Conservation (phyloP, 2,329 filamentous ascomycete species). For the Aphanocladium album region DNA sequence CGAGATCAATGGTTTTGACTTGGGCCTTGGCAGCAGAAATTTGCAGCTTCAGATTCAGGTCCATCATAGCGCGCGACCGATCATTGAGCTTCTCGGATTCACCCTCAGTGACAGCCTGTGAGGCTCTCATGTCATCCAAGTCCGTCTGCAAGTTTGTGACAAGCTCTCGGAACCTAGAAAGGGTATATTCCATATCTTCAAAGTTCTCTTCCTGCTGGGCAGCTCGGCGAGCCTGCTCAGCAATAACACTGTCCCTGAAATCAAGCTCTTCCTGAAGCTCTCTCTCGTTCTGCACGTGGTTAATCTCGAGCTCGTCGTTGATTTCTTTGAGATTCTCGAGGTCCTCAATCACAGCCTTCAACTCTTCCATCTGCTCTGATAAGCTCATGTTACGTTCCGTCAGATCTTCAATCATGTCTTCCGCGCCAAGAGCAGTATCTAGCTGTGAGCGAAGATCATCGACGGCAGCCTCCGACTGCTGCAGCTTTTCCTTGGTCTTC, state of each 20-base stretch:
- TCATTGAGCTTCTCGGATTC: slow-evolving; percentile 87
- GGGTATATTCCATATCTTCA: slow-evolving; percentile 84
- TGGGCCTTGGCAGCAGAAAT: slow-evolving; percentile 86
- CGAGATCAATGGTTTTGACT: slow-evolving; percentile 88
- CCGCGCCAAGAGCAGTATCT: slow-evolving; percentile 79
- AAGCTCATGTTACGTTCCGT: slow-evolving; percentile 82
- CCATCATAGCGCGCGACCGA: slow-evolving; percentile 90
- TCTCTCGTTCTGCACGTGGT: slow-evolving; percentile 88
- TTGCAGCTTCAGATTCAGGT: slow-evolving; percentile 91
- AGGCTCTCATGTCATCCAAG: slow-evolving; percentile 86
- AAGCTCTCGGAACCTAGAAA: slow-evolving; percentile 82
- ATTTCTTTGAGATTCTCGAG: slow-evolving; percentile 86
- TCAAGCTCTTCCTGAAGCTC: slow-evolving; percentile 93
- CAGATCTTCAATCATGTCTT: slow-evolving; percentile 91
- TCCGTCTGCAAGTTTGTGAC: slow-evolving; percentile 81
- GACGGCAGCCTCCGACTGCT: slow-evolving; percentile 66
- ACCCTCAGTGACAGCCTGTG: slow-evolving; percentile 85
- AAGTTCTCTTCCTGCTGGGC: slow-evolving; percentile 73
- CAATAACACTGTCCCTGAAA: slow-evolving; percentile 75
- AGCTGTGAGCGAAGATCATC: slow-evolving; percentile 88
- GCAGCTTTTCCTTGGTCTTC: slow-evolving; percentile 65
- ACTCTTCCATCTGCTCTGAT: slow-evolving; percentile 75
- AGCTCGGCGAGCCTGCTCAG: slow-evolving; percentile 71
- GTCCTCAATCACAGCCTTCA: slow-evolving; percentile 77
- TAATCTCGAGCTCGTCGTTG: slow-evolving; percentile 89